Evolutionary conservation across 164 flowering plant genomes (phyloP).

Genomic region (Pachysandra terminalis): DNA sequence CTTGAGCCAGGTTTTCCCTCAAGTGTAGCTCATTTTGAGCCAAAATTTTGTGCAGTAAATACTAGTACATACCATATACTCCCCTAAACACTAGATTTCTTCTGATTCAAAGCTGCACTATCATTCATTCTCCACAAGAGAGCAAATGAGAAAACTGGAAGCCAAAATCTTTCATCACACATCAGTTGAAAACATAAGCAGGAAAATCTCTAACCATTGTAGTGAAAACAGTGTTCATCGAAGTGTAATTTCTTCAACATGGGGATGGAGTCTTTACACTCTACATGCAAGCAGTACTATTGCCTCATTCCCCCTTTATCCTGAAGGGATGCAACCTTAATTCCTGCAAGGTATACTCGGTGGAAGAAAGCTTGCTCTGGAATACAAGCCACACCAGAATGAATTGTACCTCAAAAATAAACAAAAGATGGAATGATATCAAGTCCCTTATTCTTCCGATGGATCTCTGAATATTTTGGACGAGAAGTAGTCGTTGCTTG

Average conservation of each 20-base stretch:
- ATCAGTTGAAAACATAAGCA: too few relatives aligned
- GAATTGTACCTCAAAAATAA: conserved; percentile 3
- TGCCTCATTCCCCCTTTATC: conserved; percentile 1
- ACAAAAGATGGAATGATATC: background rate
- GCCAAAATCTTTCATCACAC: too few relatives aligned
- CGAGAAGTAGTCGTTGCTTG: background rate
- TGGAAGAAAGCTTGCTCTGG: background rate
- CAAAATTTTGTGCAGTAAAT: too few relatives aligned
- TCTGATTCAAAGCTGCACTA: too few relatives aligned
- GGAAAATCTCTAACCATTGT: too few relatives aligned
- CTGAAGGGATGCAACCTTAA: background rate
- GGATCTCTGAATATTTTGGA: conserved; percentile 4
- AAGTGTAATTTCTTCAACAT: background rate
- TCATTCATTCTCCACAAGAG: too few relatives aligned
- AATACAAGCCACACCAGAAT: background rate
- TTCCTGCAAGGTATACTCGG: background rate
- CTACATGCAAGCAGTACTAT: background rate
- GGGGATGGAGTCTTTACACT: background rate
- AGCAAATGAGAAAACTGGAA: too few relatives aligned
- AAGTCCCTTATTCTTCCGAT: conserved; percentile 16
- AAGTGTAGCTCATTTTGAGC: too few relatives aligned
- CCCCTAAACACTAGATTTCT: too few relatives aligned
- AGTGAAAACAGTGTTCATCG: too few relatives aligned
- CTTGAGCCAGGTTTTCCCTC: too few relatives aligned
- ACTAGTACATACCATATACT: too few relatives aligned